Base-by-base conservation (phyloP, 2,329 filamentous ascomycete genomes). In the Cladobotryum mycophilum region DNA sequence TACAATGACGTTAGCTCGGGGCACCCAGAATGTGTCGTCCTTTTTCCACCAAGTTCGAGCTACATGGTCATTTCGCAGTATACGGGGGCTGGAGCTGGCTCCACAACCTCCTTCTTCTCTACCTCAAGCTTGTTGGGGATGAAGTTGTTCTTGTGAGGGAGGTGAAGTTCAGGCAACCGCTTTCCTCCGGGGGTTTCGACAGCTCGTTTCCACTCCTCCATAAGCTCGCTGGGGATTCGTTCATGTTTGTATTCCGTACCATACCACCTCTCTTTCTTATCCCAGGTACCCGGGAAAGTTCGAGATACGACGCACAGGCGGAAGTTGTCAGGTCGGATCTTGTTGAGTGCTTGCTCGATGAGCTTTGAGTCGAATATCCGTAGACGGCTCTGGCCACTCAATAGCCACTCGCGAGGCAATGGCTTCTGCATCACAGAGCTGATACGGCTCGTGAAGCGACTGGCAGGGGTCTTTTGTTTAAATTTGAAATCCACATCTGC, bases 21-120 rank as follows among this genome's bases (percentile, higher is more conserved):
- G 93, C 9, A 97, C 93, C 91, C 92, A 97, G 69, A 97, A 99
- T 0, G 85, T 90, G 60, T 99, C 93, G 61, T 99, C 93, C 70
- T 97, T 97, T 75, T 99, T 99, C 76, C 85, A 96, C 93, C 93
- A 99, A 3, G 89, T 86, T 30, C 91, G 84, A 1, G 88, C 84
- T 34, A 83, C 73, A 5, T 84, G 77, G 58, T 96, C 92, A 60
- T 95, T 90, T 58, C 91, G 84, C 55, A 99, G 85, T 20, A 99
- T 76, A 54, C 84, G 86, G 0, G 93, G 1, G 82, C 76, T 49
- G 86, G 78, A 0, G 84, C 75, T 1, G 90, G 86, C 58, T 88
- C 81, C 22, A 82, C 76, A n/a, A 93, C 79, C 35, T 95, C 88
- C 68, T 89, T 95, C 76, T 93, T 96, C 67, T 96, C 90, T 2